Evolutionary conservation across 176 grass and related monocot genomes (phyloP), one percentile per base, ranked within the genome.

Genomic region (Ensete ventricosum): DNA sequence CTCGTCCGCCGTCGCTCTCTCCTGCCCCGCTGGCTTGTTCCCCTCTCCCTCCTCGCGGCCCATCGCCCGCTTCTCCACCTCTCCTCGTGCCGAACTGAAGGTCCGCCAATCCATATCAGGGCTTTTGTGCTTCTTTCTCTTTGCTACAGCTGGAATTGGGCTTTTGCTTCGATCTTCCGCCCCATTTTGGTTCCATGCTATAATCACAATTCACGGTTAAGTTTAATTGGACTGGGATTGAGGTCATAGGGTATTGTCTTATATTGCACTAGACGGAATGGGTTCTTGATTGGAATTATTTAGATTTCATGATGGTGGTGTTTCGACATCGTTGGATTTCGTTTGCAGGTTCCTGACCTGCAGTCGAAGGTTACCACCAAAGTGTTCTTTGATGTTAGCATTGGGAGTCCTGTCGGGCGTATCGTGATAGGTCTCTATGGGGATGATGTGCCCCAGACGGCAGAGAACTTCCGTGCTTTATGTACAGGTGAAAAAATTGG

Each of bases 361-460:
- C 88, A 98, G 79, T 87, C 94, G n/a, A 93, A 98, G 80, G 70
- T 93, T 19, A 98, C 94, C 60, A 91, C 81, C 81, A 98, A 98
- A 84, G 90, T 93, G n/a, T 98, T 91, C 80, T 98, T 98, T 69
- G 94, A 98, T 74, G 85, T 98, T 76, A 91, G 86, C 81, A 88
- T 98, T 6, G 94, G 94, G 25, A 83, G 82, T 53, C 78, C 93
- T 12, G 84, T 84, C 8, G 84, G 94, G 51, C 88, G 90, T 60
- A 84, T 98, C 50, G 90, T 98, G 72, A 98, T 93, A 14, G 94
- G 94, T 34, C 73, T 98, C 19, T 93, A 85, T 69, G 94, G 90
- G 43, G 94, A 93, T 53, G 94, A 93, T 71, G 94, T 97, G 58
- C 94, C 94, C 1, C 88, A 88, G 72, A 97, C 94, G 8, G 88